A percentile compares a stretch with the other conserved stretches of the same genome.
Conservation (phyloP, 352 stramenopile species). For the Chrysophaeum taylorii region DNA sequence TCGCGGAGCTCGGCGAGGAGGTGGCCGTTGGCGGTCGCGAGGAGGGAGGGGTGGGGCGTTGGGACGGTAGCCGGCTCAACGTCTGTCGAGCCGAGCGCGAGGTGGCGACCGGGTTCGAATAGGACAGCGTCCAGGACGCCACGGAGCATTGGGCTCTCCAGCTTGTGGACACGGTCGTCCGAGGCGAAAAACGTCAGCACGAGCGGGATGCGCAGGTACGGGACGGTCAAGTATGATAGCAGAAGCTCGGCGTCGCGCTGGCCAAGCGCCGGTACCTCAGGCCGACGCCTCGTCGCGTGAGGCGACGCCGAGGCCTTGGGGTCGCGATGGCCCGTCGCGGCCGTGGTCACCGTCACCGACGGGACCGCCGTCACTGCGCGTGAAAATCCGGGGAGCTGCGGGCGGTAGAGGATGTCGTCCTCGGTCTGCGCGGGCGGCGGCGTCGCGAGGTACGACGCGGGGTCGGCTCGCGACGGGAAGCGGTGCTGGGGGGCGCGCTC, state of each 20-base stretch:
- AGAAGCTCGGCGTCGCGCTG: slow-evolving; percentile 15
- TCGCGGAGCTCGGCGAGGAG: too few relatives aligned
- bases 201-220: slow-evolving; percentile 74
- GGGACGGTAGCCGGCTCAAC: not conserved
- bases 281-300: slow-evolving; percentile 52
- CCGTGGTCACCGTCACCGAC: too few relatives aligned
- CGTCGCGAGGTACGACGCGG: too few relatives aligned
- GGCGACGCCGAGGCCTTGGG: slow-evolving; percentile 44
- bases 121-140: slow-evolving; percentile 66
- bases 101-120: slow-evolving; percentile 56
- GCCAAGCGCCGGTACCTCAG: not conserved
- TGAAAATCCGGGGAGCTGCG: slow-evolving; percentile 27
- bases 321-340: too few relatives aligned
- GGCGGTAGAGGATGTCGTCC: slow-evolving; percentile 33
- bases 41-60: not conserved
- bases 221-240: slow-evolving; percentile 73
- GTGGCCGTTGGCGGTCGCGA: too few relatives aligned
- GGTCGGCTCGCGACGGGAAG: too few relatives aligned
- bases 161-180: slow-evolving; percentile 67
- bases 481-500: too few relatives aligned
- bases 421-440: slow-evolving; percentile 22
- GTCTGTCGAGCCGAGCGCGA: not conserved
- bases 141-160: slow-evolving; percentile 67
- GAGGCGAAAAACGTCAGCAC: slow-evolving; percentile 72
- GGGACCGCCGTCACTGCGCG: too few relatives aligned